Evolutionary conservation across 2,329 filamentous ascomycete species (phyloP).

Genomic region (Fusarium sp.): DNA sequence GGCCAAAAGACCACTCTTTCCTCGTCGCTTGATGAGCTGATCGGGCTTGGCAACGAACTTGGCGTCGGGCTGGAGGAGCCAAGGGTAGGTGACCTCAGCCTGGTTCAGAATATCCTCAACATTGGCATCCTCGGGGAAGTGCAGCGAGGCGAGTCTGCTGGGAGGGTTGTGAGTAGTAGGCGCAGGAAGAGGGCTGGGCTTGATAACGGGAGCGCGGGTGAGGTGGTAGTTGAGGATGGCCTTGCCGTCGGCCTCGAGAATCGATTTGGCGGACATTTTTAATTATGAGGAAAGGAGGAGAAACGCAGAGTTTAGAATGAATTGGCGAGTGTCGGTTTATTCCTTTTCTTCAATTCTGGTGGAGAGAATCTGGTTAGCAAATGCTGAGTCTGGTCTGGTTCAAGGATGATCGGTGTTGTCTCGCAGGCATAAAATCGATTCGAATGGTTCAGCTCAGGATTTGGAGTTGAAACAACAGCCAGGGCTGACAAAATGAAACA

Average conservation of each 20-base stretch:
- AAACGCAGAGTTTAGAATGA: slow-evolving; percentile 37
- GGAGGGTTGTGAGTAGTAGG: slow-evolving; percentile 91
- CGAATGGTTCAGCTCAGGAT: slow-evolving; percentile 7
- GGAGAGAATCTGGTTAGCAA: slow-evolving; percentile 25
- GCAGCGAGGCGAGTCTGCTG: slow-evolving; percentile 87
- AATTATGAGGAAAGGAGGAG: slow-evolving; percentile 39
- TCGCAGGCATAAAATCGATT: slow-evolving; percentile 26
- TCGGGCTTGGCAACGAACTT: slow-evolving; percentile 99
- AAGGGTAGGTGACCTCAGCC: slow-evolving; percentile 96
- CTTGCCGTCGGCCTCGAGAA: slow-evolving; percentile 99
- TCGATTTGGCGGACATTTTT: slow-evolving; percentile 79
- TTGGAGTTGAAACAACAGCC: slow-evolving; percentile 16
- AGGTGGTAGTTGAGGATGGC: slow-evolving; percentile 99
- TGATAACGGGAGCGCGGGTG: slow-evolving; percentile 96
- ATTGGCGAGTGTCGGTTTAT: slow-evolving; percentile 42
- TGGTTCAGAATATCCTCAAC: slow-evolving; percentile 89
- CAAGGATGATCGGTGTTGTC: slow-evolving; percentile 20
- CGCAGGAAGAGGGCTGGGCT: slow-evolving; percentile 90
- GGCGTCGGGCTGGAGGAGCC: slow-evolving; percentile 83
- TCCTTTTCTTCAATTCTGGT: slow-evolving; percentile 42
- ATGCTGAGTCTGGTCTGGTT: slow-evolving; percentile 1
- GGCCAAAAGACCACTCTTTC: slow-evolving; percentile 95
- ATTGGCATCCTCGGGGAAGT: slow-evolving; percentile 90
- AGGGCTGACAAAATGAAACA: slow-evolving; percentile 17
- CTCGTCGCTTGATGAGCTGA: slow-evolving; percentile 99